Evolutionary conservation across 2,329 filamentous ascomycete genomes (phyloP), one percentile per base, ranked within the genome.

Genomic region (Neofusicoccum parvum): DNA sequence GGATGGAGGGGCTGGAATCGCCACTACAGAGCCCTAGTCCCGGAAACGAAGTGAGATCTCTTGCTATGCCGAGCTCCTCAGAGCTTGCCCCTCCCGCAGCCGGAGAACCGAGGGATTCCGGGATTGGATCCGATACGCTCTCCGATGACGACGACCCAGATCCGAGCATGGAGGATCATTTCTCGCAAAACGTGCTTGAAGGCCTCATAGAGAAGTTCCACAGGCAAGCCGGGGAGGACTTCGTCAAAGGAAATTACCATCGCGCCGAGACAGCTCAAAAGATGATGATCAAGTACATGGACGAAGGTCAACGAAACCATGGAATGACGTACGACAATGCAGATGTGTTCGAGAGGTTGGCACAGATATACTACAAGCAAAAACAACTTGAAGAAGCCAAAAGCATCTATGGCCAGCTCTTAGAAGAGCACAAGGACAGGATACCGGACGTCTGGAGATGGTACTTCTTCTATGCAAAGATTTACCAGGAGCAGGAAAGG

Each of bases 381-480:
- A 58, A 49, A 27, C 51, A 59, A 15, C 51, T 65, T 20, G 63
- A 65, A n/a, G 63, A 65, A 39, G 63, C 63, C 36, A 65, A 51
- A 34, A 39, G 6, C 20, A 59, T 65, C 20, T 65, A 65, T 36
- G 59, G 34, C 10, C 45, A 46, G 15, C 53, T 65, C 17, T 27
- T 65, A 34, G 43, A 49, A 23, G 63, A 59, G 41, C 39, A 50
- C 9, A 65, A 41, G 20, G 43, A 59, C 14, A 56, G 53, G 27
- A 36, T 5, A 1, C 51, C 53, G 9, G 51, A 65, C 17, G 45
- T 49, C 6, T 65, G 63, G 51, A 65, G 63, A 37, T 65, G 63
- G 63, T 65, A 65, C 45, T 59, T 39, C 36, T 65, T 12, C 15
- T 49, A 58, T 15, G 51, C 63, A 5, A 65, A 50, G 10, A 65